A percentile compares a stretch with the other conserved stretches of the same genome.
phyloP scores from a whole-genome alignment of 2,329 filamentous ascomycete species.

The Chrysoporthe puriensis region DNA sequence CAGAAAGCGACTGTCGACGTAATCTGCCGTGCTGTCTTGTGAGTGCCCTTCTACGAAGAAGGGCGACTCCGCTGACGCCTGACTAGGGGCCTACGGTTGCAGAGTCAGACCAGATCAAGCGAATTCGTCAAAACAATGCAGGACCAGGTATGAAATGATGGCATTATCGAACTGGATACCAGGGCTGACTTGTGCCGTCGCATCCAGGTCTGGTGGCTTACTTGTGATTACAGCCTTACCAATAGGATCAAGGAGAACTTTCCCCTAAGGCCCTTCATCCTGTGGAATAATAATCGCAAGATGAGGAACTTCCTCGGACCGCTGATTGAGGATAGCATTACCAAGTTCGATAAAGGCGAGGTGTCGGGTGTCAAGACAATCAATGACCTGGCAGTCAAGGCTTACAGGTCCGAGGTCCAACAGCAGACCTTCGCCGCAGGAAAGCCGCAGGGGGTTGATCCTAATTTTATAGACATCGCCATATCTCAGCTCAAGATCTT shows the following conservation, averaged over 20 bases:
- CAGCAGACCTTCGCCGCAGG: slow-evolving; percentile 2
- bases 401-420: slow-evolving; percentile 32
- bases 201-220: slow-evolving; percentile 25
- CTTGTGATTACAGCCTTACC: slow-evolving; percentile 16
- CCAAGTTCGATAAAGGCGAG: slow-evolving; percentile 31
- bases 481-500: slow-evolving; percentile 35
- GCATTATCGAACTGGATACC: neutral
- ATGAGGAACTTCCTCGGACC: slow-evolving; percentile 36
- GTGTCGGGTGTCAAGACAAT: slow-evolving; percentile 34
- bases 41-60: slow-evolving; percentile 21
- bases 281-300: slow-evolving; percentile 36
- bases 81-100: slow-evolving; percentile 4
- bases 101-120: neutral
- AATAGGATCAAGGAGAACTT: slow-evolving; percentile 25
- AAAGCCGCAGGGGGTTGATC: slow-evolving; percentile 10
- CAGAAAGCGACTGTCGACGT: slow-evolving; percentile 28
- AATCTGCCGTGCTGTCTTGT: slow-evolving; percentile 38
- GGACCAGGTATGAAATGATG: neutral
- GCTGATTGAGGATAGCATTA: slow-evolving; percentile 34
- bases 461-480: slow-evolving; percentile 15
- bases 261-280: slow-evolving; percentile 31
- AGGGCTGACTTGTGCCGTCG: neutral
- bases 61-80: neutral
- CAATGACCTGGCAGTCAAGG: slow-evolving; percentile 35
- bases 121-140: neutral